Base-by-base conservation (phyloP, 805 yeast genomes). In the Yarrowia divulgata region DNA sequence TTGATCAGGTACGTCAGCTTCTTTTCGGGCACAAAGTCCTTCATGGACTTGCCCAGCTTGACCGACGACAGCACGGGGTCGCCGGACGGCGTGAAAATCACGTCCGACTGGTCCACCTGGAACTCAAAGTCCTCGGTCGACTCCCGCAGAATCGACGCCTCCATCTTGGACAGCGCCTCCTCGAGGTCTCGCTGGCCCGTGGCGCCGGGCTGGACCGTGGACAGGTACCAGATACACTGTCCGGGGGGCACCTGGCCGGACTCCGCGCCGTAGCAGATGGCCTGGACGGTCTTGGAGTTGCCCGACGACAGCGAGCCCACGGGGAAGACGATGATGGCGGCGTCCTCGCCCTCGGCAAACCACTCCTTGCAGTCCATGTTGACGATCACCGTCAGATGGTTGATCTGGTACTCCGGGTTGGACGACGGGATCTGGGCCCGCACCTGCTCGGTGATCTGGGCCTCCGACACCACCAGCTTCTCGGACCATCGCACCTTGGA, bases 271-370 rank as follows among this genome's bases (percentile, higher is more conserved):
- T 91, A 87, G 42, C 95, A 91, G 49, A 94, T 80, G 5, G 89
- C 94, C 79, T 93, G 98, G 46, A 94, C 95, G 9, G 95, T 91
- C 72, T 81, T 84, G 70, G 81, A 81, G 77, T 95, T 94, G 64
- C 82, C 82, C 2, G 83, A 78, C 23, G 88, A 84, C 69, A 94
- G 82, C 0, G 97, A 87, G 18, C 86, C 85, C 18, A 97, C 93
- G 19, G 99, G 98, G 83, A 95, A 94, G 1, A 93, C 97, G 39
- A 94, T 97, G 42, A 93, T 83, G 0, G 97, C 90, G 0, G 94
- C 89, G 55, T 87, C 84, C 80, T 94, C 98, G 63, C 87, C 88
- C 62, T 90, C 93, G 14, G 87, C 85, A 81, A 93, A 90, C 98
- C 98, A 94, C 80, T 93, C 97, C 66, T 84, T 85, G 81, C 98